Evolutionary conservation across 208 protist species (phyloP), one percentile per base, ranked within the genome.

Genomic region (Eutreptiella sp.): DNA sequence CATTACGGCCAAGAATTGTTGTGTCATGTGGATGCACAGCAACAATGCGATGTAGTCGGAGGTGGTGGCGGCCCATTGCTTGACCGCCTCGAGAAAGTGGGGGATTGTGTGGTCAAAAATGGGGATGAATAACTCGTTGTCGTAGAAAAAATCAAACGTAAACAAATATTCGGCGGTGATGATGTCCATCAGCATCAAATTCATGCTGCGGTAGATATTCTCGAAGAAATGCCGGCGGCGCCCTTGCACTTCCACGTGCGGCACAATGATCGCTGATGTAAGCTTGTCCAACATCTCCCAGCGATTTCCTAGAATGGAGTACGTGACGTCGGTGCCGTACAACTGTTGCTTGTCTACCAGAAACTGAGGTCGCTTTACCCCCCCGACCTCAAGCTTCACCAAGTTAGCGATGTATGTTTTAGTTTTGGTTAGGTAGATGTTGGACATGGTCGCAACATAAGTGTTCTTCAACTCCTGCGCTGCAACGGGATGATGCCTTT

Each of bases 81-180:
- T 27, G 19, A 68, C 23, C 14, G 36, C 14, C 31, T 68, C 63
- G 1, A 7, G 31, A 11, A 65, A 28, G 63, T 38, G 24, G 28
- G 53, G 16, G 36, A 68, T 16, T 3, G 57, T 31, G 27, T 11
- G 34, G 5, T 39, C 27, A 45, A 68, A 64, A 54, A 68, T 46
- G 21, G 21, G 35, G 2, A 54, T 29, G 36, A 38, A 58, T 3
- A 68, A 1, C 1, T 24, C 9, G 27, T 14, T 41, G 31, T 65
- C 34, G 11, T 9, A 9, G 5, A 52, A 46, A 38, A 68, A 68
- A 2, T 65, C 24, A 34, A 33, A 24, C 3, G n/a, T 11, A 39
- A 64, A 36, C 24, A 68, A 38, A 4, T 38, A 48, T 34, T 68
- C 54, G 35, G 61, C 54, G 33, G 63, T 54, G 36, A 52, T 31